A percentile compares a stretch with the other conserved stretches of the same genome.
Conservation (phyloP, 2,329 filamentous ascomycete genomes). For the Cadophora luteo-olivacea region DNA sequence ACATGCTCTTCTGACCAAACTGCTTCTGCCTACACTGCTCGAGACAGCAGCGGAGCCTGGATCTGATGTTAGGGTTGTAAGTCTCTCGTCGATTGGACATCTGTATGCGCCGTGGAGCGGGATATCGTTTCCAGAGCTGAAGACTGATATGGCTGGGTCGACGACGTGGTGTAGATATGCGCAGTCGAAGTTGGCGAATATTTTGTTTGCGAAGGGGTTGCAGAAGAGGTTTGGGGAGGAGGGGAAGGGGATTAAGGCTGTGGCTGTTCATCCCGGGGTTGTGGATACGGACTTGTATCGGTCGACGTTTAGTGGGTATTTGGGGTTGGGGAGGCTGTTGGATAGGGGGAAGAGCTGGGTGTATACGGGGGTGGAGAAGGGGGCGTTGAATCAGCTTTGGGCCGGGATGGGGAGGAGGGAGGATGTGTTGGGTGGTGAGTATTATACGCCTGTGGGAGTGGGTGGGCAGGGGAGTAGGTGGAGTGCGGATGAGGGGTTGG, state of each 20-base stretch:
- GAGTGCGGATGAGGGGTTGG: conserved; percentile 25
- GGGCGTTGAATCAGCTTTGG: conserved; percentile 28
- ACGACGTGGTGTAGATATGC: conserved; percentile 31
- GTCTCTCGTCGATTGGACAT: conserved; percentile 30
- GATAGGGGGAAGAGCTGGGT: conserved; percentile 21
- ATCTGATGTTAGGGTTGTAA: conserved; percentile 35
- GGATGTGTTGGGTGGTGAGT: conserved; percentile 45
- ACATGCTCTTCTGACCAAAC: conserved; percentile 53
- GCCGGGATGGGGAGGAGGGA: conserved; percentile 20
- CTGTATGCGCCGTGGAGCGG: conserved; percentile 18
- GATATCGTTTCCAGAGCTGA: conserved; percentile 45
- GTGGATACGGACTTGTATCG: conserved; percentile 29
- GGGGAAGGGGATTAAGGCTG: conserved; percentile 24
- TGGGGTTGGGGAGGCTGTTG: conserved; percentile 17
- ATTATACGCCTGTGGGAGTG: conserved; percentile 49
- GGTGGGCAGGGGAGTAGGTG: conserved; percentile 32
- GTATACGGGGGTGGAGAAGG: conserved; percentile 23
- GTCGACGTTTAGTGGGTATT: conserved; percentile 18
- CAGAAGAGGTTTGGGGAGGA: conserved; percentile 18
- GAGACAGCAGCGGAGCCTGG: conserved; percentile 34
- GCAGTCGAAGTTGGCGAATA: conserved; percentile 34
- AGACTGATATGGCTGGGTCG: conserved; percentile 32
- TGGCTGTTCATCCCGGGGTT: conserved; percentile 32
- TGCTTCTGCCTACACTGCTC: conserved; percentile 46
- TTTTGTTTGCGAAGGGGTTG: conserved; percentile 17